Evolutionary conservation across 2,329 filamentous ascomycete genomes (phyloP), one percentile per base, ranked within the genome.

Genomic region (Didymella glomerata): DNA sequence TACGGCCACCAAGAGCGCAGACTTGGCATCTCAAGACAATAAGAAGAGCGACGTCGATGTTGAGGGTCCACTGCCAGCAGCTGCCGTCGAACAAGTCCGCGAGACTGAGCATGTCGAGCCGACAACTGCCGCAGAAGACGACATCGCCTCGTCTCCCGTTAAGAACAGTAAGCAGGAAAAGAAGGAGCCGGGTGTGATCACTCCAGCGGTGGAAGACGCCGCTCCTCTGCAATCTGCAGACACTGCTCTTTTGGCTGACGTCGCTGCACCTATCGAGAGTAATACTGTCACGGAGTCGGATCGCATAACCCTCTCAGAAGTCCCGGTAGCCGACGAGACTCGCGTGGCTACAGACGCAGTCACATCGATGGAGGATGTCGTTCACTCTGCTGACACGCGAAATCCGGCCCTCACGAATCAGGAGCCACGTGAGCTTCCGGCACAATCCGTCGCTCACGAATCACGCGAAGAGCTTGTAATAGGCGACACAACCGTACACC

Each of bases 121-220:
- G 27, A 32, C 16, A n/a, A 25, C 6, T 2, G 6, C 24, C 24
- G n/a, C 54, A 24, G 40, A 48, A 20, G 18, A 42, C 25, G 59
- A 40, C 7, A 49, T 32, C 11, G 48, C 48, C 4, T 25, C 56
- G 13, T 53, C 63, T 1, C 38, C 47, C 3, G 67, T 66, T 11
- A 66, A 67, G 59, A 73, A 73, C 44, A 66, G 59, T 36, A 68
- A 62, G 34, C 73, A 71, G 64, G 72, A 70, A 61, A 64, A 58
- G 20, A 69, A 68, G 38, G 60, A 64, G 16, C 64, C 67, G 20
- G 58, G 47, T 13, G 11, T 47, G 22, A 51, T 57, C 18, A 64
- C 60, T 25, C 57, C 45, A 14, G 14, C 52, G 4, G 20, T 41
- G 4, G 48, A 55, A n/a, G 52, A 58, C 8, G n/a, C 24, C 46